These are phyloP conservation scores for Globisporangium okanoganense DNA, from an alignment of 352 stramenopile genomes.

Conservation along the genomic window DNA sequence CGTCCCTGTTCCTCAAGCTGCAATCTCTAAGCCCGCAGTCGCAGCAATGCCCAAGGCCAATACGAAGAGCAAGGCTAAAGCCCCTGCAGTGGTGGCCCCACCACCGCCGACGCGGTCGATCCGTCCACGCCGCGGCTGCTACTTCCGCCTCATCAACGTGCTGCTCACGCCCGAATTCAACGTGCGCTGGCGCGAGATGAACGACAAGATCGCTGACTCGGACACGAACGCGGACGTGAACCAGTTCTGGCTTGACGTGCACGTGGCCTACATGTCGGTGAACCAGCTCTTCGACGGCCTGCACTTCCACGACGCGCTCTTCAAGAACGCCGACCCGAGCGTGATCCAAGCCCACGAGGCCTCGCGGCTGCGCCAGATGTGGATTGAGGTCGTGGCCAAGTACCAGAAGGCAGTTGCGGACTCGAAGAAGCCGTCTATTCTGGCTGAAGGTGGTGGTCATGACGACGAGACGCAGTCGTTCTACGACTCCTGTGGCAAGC, in stretches of 20 bases:
- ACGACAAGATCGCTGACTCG: constrained; percentile 6
- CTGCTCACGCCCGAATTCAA: constrained; percentile 57
- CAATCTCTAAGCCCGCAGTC: not conserved
- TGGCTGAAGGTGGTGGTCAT: constrained; percentile 1
- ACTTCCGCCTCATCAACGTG: constrained; percentile 70
- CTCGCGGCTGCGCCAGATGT: constrained; percentile 56
- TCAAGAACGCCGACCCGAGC: constrained; percentile 43
- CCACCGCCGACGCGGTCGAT: constrained; percentile 2
- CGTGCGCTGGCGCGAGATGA: constrained; percentile 48
- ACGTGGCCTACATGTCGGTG: constrained; percentile 43
- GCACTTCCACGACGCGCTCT: constrained; percentile 64
- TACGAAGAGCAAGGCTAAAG: not conserved
- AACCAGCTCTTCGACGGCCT: constrained; percentile 45
- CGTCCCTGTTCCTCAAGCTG: not conserved
- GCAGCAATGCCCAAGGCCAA: not conserved
- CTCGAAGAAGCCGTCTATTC: constrained; percentile 21
- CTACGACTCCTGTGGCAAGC: constrained; percentile 51
- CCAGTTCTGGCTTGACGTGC: constrained; percentile 55
- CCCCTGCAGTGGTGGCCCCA: not conserved
- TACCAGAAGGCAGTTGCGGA: constrained; percentile 40
- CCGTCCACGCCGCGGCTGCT: constrained; percentile 47
- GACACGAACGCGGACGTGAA: constrained; percentile 27
- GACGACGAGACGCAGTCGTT: constrained; percentile 35
- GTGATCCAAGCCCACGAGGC: constrained; percentile 44
- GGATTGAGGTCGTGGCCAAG: constrained; percentile 49